Base-by-base conservation (phyloP, 768 basidiomycete genomes). In the Phanerochaete carnosa region DNA sequence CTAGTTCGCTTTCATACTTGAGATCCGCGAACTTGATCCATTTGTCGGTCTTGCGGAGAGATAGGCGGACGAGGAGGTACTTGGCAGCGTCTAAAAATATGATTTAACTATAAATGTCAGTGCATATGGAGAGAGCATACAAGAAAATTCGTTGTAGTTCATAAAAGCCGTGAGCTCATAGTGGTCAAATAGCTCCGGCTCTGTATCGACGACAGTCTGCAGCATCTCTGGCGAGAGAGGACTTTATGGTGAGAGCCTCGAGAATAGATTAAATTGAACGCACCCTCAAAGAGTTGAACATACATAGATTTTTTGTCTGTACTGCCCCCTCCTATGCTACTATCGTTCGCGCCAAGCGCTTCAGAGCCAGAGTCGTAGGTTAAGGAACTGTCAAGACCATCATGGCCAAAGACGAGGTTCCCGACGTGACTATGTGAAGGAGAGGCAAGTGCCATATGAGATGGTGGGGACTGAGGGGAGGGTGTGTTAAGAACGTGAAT, bases 1-100 rank as follows among this genome's bases (percentile, higher is more conserved):
- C 78, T 71, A 87, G 60, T 67, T 80, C 78, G 7, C 56, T 46
- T 53, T 69, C 65, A 57, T 81, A 83, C 59, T 73, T 78, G 23
- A 88, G 71, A 1, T 73, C 63, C 43, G 72, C 71, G 5, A 81
- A 73, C 2, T 83, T 79, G 60, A 84, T 79, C 76, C 86, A 86
- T 64, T 79, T 77, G 59, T 76, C 79, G 29, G 75, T 76, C 64
- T 85, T 86, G 54, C 88, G 81, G 8, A 88, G 75, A n/a, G 83
- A 76, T 9, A 90, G 74, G 23, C 87, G 82, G 19, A 83, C 77
- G 62, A 89, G 78, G 16, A 90, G 80, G 69, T 87, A 89, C 28
- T 80, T 77, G 2, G 86, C 80, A 15, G 78, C 70, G 64, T 84
- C 86, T 88, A 57, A 8, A 32, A 23, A 30, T 33, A 23, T 26